These are phyloP conservation scores for Hibiscus mutabilis DNA, from an alignment of 345 rosid genomes.

Conservation along the genomic window DNA sequence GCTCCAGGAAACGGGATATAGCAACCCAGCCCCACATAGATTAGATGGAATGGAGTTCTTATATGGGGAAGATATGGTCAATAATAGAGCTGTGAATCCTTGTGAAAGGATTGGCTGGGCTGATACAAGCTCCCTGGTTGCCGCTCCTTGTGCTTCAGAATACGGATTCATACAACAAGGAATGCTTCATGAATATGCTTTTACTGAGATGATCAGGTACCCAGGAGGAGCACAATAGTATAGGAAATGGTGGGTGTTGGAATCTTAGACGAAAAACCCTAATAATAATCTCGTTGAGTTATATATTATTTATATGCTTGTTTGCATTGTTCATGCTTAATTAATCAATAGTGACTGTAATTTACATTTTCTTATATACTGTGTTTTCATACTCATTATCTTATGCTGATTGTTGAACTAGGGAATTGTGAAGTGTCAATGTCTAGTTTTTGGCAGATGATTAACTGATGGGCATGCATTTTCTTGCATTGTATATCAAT, in stretches of 20 bases:
- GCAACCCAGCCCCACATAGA: conserved; percentile 16
- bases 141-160: conserved; percentile 20
- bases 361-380: neutral
- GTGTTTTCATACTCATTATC: neutral
- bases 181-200: conserved; percentile 18
- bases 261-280: conserved; percentile 22
- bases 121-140: conserved; percentile 20
- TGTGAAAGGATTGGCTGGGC: conserved; percentile 22
- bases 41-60: conserved; percentile 45
- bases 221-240: conserved; percentile 16
- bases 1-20: conserved; percentile 23
- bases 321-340: conserved; percentile 8
- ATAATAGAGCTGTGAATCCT: conserved; percentile 10
- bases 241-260: conserved; percentile 16
- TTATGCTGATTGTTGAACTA: conserved; percentile 9
- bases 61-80: conserved; percentile 20
- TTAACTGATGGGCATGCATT: conserved; percentile 1
- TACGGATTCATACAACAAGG: conserved; percentile 24
- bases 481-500: neutral
- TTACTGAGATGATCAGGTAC: conserved; percentile 24
- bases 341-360: conserved; percentile 9
- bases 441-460: neutral
- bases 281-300: conserved; percentile 13
- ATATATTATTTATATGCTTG: neutral
- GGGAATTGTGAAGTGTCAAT: conserved; percentile 5